Conservation (phyloP, 225 moss, liverwort and hornwort genomes). For the Antitrichia curtipendula region DNA sequence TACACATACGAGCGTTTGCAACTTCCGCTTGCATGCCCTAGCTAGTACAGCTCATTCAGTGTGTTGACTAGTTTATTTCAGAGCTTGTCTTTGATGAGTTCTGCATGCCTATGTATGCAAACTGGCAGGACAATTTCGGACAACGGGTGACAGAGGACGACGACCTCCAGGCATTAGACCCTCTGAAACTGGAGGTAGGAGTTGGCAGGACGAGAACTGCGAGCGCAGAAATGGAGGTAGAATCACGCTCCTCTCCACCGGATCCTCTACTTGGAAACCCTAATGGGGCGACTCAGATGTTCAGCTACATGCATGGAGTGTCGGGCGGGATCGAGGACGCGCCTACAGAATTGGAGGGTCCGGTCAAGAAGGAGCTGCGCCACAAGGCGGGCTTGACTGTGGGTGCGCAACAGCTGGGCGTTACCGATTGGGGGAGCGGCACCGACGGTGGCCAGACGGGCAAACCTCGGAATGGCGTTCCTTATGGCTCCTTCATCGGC, state of each 20-base stretch:
- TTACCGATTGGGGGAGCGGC: conserved; percentile 18
- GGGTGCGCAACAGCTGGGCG: not conserved
- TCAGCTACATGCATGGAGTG: conserved; percentile 14
- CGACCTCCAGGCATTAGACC: not conserved
- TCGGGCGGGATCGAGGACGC: not conserved
- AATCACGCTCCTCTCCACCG: not conserved
- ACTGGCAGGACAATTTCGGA: conserved; percentile 9
- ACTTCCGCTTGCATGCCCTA: not conserved
- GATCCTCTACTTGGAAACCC: conserved; percentile 5
- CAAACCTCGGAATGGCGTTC: conserved; percentile 6
- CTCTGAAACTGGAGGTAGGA: not conserved
- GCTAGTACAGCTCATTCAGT: not conserved
- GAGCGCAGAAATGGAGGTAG: not conserved
- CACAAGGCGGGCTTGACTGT: not conserved
- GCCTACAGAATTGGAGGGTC: not conserved
- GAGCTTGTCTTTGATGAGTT: not conserved
- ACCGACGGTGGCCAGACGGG: conserved; percentile 11
- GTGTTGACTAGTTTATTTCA: not conserved
- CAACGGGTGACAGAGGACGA: not conserved
- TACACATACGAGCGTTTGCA: not conserved
- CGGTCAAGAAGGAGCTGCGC: not conserved
- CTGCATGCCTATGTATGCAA: not conserved
- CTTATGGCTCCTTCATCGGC: conserved; percentile 14
- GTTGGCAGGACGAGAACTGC: not conserved
- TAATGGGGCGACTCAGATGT: conserved; percentile 23